Conservation (phyloP, 495 filamentous ascomycete genomes). For the Talaromyces stipitatus region DNA sequence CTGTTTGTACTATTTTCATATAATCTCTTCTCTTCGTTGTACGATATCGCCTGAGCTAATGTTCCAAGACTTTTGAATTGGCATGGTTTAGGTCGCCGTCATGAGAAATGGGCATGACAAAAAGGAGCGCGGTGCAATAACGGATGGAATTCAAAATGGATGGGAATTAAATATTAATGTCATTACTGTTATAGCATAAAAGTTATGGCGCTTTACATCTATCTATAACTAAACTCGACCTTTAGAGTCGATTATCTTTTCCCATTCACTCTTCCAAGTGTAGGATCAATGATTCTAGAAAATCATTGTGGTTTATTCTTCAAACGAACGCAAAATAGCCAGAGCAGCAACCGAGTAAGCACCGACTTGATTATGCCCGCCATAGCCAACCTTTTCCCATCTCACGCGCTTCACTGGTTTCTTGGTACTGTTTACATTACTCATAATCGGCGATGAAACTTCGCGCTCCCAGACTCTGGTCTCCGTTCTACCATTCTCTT, state of each 20-base stretch:
- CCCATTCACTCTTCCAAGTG: too few relatives aligned
- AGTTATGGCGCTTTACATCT: background rate
- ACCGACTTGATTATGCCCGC: slow-evolving; percentile 45
- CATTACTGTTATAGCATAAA: background rate
- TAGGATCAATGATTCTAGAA: too few relatives aligned
- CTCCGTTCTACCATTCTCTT: slow-evolving; percentile 22
- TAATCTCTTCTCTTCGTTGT: background rate
- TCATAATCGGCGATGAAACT: slow-evolving; percentile 17
- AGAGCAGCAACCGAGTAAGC: slow-evolving; percentile 46
- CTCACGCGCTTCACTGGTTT: slow-evolving; percentile 39
- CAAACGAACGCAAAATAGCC: slow-evolving; percentile 60
- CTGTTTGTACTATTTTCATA: background rate
- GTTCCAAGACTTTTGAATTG: too few relatives aligned
- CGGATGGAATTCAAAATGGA: background rate
- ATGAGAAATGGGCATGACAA: background rate
- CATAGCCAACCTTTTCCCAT: slow-evolving; percentile 39
- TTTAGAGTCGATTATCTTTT: too few relatives aligned
- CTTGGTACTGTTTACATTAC: slow-evolving; percentile 16
- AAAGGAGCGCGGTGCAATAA: background rate
- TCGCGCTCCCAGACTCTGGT: slow-evolving; percentile 32
- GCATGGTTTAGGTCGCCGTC: background rate
- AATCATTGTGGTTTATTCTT: slow-evolving; percentile 21
- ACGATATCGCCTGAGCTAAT: background rate
- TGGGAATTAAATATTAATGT: background rate
- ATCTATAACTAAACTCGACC: background rate